phyloP scores from a whole-genome alignment of 2,329 filamentous ascomycete species.

The Coccinonectria pachysandricola region DNA sequence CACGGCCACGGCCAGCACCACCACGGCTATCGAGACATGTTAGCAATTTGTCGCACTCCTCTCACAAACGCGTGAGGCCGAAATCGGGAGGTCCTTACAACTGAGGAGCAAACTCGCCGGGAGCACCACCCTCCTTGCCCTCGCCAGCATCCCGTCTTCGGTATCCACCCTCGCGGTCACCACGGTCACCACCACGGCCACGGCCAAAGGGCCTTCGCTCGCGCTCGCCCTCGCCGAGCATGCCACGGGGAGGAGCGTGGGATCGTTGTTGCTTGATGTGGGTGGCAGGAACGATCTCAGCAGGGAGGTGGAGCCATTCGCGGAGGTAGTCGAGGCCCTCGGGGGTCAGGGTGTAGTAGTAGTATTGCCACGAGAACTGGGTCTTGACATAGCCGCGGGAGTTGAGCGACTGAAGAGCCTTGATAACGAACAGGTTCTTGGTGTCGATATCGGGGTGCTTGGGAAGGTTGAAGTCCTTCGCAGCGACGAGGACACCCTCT shows the following conservation, averaged over 20 bases:
- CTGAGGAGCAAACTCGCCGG: slow-evolving; percentile 82
- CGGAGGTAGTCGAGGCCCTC: slow-evolving; percentile 99
- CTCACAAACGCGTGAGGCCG: too few relatives aligned
- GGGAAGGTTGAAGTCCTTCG: slow-evolving; percentile 98
- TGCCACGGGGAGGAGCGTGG: slow-evolving; percentile 94
- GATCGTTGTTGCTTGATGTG: slow-evolving; percentile 99
- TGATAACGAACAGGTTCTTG: slow-evolving; percentile 99
- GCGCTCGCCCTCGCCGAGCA: slow-evolving; percentile 81
- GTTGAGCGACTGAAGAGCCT: slow-evolving; percentile 96
- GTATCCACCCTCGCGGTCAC: slow-evolving; percentile 84
- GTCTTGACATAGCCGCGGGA: slow-evolving; percentile 99
- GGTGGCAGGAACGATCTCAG: slow-evolving; percentile 98
- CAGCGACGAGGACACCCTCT: slow-evolving; percentile 86
- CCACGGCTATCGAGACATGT: slow-evolving; percentile 52
- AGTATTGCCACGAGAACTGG: slow-evolving; percentile 99
- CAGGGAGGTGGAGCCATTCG: slow-evolving; percentile 99
- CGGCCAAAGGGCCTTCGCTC: slow-evolving; percentile 79
- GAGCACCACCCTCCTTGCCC: slow-evolving; percentile 85
- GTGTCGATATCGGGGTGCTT: slow-evolving; percentile 98
- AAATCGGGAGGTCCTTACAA: slow-evolving; percentile 57
- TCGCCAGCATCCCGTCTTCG: slow-evolving; percentile 78
- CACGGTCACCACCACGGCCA: slow-evolving; percentile 64
- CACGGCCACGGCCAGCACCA: slow-evolving; percentile 82
- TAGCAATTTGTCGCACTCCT: slow-evolving; percentile 18
- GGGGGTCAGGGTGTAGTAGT: slow-evolving; percentile 99